Conservation (phyloP, 495 filamentous ascomycete species). For the Coniosporium apollinis region DNA sequence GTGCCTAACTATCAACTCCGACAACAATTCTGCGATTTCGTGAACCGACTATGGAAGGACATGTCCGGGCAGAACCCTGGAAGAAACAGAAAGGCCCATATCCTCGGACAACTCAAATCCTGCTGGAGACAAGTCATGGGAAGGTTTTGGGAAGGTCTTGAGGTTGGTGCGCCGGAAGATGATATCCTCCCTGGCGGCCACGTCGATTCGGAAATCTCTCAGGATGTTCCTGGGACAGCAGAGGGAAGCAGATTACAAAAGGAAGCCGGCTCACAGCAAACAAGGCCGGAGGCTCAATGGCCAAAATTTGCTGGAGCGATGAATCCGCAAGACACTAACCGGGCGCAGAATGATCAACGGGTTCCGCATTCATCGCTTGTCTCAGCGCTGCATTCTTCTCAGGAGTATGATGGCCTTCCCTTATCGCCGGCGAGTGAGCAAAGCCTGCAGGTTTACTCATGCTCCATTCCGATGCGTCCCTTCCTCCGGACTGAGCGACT, state of each 20-base stretch:
- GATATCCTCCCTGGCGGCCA: constrained; percentile 60
- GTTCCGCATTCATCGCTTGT: constrained; percentile 17
- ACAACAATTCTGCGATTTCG: constrained; percentile 58
- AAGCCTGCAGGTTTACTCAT: constrained; percentile 56
- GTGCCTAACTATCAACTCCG: constrained; percentile 67
- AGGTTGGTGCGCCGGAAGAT: constrained; percentile 37
- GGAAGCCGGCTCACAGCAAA: not conserved
- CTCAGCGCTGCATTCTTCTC: no score
- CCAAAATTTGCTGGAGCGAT: not conserved
- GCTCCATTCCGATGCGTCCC: constrained; percentile 49
- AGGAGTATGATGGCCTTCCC: no score
- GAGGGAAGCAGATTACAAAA: not conserved
- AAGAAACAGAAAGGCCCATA: constrained; percentile 67
- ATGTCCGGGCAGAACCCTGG: constrained; percentile 36
- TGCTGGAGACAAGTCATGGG: constrained; percentile 90
- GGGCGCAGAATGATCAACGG: not conserved
- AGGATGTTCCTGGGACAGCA: not conserved
- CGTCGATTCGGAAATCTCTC: not conserved
- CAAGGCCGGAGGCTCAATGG: not conserved
- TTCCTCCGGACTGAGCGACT: constrained; percentile 10
- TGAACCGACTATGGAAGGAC: constrained; percentile 60
- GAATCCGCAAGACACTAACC: not conserved
- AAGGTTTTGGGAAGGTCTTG: constrained; percentile 58
- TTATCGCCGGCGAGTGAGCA: no score
- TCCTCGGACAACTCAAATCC: constrained; percentile 84